These are phyloP conservation scores for Phytophthora brassicae DNA, from an alignment of 352 stramenopile genomes.

Conservation along the genomic window DNA sequence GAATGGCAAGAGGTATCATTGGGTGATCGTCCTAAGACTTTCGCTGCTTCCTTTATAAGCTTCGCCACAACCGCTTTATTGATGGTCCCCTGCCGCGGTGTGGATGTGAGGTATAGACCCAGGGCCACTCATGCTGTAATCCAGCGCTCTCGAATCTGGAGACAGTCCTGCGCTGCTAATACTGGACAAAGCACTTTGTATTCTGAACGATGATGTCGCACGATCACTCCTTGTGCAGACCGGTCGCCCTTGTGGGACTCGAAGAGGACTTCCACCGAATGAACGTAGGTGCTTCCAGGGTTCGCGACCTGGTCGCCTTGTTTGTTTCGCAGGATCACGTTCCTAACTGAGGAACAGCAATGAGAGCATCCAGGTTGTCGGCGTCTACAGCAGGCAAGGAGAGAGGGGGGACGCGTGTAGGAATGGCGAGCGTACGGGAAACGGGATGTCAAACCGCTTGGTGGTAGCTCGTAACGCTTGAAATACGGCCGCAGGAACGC, in stretches of 20 bases:
- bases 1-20: constrained; percentile 26
- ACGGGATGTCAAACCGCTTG: background rate
- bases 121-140: background rate
- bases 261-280: constrained; percentile 4
- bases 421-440: background rate
- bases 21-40: background rate
- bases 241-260: constrained; percentile 9
- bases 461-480: background rate
- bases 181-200: constrained; percentile 20
- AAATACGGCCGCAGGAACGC: background rate
- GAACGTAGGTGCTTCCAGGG: background rate
- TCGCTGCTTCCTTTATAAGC: constrained; percentile 24
- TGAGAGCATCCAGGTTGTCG: constrained; percentile 1
- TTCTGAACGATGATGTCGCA: constrained; percentile 16
- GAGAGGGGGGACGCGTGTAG: background rate
- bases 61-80: constrained; percentile 17
- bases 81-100: background rate
- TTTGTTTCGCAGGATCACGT: constrained; percentile 10
- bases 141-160: constrained; percentile 11
- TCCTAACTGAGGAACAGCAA: background rate
- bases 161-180: constrained; percentile 2
- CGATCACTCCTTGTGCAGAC: background rate
- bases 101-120: constrained; percentile 15
- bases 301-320: background rate
- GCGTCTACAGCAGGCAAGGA: background rate